Percentiles rank a stretch among this genome's conserved stretches.
Evolutionary conservation across 208 protist species (phyloP).

Genomic region (Leptomonas seymouri): DNA sequence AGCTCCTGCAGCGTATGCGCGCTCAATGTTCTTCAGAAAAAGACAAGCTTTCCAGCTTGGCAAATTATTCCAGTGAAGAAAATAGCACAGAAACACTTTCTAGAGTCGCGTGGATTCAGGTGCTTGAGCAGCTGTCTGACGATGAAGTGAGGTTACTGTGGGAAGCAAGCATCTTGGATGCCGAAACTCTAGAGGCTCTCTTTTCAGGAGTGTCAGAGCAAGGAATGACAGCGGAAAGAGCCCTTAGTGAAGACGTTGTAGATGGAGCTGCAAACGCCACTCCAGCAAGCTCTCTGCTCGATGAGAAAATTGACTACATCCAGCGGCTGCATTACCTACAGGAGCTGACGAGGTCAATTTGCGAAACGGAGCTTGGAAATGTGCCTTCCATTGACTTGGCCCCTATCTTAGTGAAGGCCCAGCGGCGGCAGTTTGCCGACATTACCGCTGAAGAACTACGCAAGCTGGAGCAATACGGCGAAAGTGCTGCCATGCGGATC

Average conservation of each 20-base stretch:
- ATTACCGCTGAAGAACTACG: constrained; percentile 64
- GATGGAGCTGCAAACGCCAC: background rate
- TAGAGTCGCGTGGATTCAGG: constrained; percentile 57
- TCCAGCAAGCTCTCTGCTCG: constrained; percentile 23
- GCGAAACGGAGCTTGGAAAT: constrained; percentile 25
- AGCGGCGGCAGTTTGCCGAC: constrained; percentile 49
- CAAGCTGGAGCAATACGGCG: constrained; percentile 66
- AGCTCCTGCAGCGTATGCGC: constrained; percentile 15
- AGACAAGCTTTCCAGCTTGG: constrained; percentile 2
- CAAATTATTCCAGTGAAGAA: background rate
- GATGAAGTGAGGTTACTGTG: constrained; percentile 53
- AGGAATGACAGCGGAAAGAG: background rate
- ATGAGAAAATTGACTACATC: constrained; percentile 41
- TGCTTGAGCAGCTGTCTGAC: constrained; percentile 47
- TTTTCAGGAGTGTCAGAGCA: constrained; percentile 1
- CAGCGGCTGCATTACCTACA: constrained; percentile 44
- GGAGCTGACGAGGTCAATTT: constrained; percentile 46
- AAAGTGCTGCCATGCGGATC: constrained; percentile 27
- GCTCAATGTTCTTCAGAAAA: constrained; percentile 14
- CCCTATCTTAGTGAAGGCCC: constrained; percentile 53
- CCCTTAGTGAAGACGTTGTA: background rate
- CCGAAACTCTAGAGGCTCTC: constrained; percentile 35
- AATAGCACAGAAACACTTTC: background rate
- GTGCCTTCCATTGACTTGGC: constrained; percentile 66
- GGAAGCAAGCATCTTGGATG: constrained; percentile 53